Conservation (phyloP, 495 filamentous ascomycete species). For the Tuber umbilicatum region DNA sequence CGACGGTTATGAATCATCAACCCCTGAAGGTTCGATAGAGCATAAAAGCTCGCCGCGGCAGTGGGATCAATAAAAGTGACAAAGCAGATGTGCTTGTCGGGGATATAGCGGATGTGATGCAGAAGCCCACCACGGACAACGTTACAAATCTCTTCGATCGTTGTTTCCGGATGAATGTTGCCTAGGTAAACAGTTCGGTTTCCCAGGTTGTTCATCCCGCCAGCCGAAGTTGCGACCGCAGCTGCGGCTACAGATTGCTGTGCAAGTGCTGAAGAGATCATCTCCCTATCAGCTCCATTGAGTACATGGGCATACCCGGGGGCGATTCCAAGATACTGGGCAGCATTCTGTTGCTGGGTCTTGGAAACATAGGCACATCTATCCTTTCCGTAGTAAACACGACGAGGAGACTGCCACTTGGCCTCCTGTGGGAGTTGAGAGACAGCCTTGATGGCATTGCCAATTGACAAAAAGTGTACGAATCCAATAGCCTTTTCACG, state of each 20-base stretch:
- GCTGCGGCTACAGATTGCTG: conserved; percentile 97
- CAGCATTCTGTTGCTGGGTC: conserved; percentile 98
- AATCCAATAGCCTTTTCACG: conserved; percentile 98
- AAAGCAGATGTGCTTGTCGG: conserved; percentile 99
- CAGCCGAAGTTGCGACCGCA: conserved; percentile 90
- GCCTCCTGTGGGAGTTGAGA: conserved; percentile 90
- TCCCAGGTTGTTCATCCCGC: conserved; percentile 92
- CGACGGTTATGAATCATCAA: conserved; percentile 98
- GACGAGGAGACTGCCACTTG: conserved; percentile 91
- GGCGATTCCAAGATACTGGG: conserved; percentile 94
- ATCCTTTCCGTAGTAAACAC: conserved; percentile 98
- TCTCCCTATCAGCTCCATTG: conserved; percentile 87
- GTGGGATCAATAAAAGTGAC: conserved; percentile 99
- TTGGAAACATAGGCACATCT: conserved; percentile 97
- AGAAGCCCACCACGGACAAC: conserved; percentile 87
- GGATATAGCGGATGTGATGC: conserved; percentile 98
- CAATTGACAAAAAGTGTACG: conserved; percentile 94
- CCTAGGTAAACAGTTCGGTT: conserved; percentile 97
- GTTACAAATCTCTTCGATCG: conserved; percentile 97
- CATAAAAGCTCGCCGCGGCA: conserved; percentile 95
- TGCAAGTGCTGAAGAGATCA: conserved; percentile 90
- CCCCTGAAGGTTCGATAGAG: conserved; percentile 90
- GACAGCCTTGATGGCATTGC: conserved; percentile 98
- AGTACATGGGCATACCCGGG: conserved; percentile 96
- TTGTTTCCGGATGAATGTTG: conserved; percentile 98